phyloP scores from a whole-genome alignment of 2,329 filamentous ascomycete species.

The Clarireedia homoeocarpa region DNA sequence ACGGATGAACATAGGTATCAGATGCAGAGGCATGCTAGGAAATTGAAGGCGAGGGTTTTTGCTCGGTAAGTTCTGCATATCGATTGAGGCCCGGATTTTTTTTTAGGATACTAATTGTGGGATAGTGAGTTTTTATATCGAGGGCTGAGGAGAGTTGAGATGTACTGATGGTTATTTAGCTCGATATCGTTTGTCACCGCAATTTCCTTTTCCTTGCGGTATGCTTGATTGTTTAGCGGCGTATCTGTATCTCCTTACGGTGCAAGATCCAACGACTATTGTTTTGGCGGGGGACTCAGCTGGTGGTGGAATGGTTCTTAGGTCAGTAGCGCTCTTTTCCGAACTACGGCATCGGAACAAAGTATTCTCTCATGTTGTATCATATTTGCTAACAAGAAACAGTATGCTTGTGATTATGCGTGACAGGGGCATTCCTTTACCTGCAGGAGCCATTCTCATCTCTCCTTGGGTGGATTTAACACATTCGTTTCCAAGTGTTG shows the following conservation, averaged over 20 bases:
- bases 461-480: slow-evolving; percentile 95
- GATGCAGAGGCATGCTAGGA: slow-evolving; percentile 90
- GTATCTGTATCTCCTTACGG: slow-evolving; percentile 73
- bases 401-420: slow-evolving; percentile 69
- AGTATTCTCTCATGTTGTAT: not conserved
- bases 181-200: slow-evolving; percentile 78
- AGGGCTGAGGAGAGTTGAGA: not conserved
- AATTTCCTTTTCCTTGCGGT: slow-evolving; percentile 93
- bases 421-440: slow-evolving; percentile 75
- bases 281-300: slow-evolving; percentile 88
- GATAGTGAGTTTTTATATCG: slow-evolving; percentile 17
- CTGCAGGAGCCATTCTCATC: slow-evolving; percentile 82
- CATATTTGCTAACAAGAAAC: slow-evolving; percentile 17
- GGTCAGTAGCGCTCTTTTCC: slow-evolving; percentile 26
- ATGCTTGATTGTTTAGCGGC: slow-evolving; percentile 83
- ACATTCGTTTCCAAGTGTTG: slow-evolving; percentile 90
- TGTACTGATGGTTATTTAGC: slow-evolving; percentile 33
- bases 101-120: slow-evolving; percentile 7
- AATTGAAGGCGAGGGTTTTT: slow-evolving; percentile 15
- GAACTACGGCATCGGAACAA: not conserved
- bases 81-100: not conserved
- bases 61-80: not conserved
- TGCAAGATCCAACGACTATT: slow-evolving; percentile 73
- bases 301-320: slow-evolving; percentile 82
- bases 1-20: slow-evolving; percentile 98